Evolutionary conservation across 2,329 filamentous ascomycete species (phyloP).

Genomic region (Aureobasidium mangrovei): DNA sequence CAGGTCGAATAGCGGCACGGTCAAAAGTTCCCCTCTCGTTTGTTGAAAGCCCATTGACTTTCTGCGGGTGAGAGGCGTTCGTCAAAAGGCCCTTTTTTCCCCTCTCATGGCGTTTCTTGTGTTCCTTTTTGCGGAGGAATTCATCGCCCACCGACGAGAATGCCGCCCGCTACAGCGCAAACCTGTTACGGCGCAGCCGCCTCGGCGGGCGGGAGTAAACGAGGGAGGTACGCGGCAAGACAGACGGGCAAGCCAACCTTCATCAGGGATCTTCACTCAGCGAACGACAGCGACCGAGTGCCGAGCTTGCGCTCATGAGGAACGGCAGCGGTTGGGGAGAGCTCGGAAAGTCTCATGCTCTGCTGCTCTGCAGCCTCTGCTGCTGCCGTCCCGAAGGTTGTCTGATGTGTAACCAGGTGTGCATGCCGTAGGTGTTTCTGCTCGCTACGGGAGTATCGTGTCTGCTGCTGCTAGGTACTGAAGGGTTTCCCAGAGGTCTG

Average conservation of each 20-base stretch:
- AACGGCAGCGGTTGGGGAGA: no score
- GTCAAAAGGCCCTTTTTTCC: not conserved
- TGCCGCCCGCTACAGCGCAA: not conserved
- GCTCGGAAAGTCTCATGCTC: no score
- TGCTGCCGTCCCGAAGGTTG: no score
- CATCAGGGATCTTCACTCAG: constrained; percentile 6
- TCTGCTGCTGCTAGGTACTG: not conserved
- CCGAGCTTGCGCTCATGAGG: no score
- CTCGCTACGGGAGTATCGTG: not conserved
- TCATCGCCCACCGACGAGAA: not conserved
- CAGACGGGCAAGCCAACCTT: not conserved
- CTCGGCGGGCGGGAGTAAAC: not conserved
- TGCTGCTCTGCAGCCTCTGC: no score
- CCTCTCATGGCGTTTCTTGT: constrained; percentile 3
- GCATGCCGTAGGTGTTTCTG: not conserved
- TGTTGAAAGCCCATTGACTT: no score
- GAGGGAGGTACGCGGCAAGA: not conserved
- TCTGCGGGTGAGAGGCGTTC: not conserved
- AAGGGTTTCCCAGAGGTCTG: constrained; percentile 1
- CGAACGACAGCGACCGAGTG: no score
- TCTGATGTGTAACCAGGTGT: no score
- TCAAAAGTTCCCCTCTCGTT: no score
- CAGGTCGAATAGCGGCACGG: not conserved
- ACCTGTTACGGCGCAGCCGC: not conserved
- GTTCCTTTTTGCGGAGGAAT: not conserved